Percentiles rank a stretch among this genome's conserved stretches.
Evolutionary conservation across 495 filamentous ascomycete genomes (phyloP).

Genomic region (Melanomma pulvis-pyrius): DNA sequence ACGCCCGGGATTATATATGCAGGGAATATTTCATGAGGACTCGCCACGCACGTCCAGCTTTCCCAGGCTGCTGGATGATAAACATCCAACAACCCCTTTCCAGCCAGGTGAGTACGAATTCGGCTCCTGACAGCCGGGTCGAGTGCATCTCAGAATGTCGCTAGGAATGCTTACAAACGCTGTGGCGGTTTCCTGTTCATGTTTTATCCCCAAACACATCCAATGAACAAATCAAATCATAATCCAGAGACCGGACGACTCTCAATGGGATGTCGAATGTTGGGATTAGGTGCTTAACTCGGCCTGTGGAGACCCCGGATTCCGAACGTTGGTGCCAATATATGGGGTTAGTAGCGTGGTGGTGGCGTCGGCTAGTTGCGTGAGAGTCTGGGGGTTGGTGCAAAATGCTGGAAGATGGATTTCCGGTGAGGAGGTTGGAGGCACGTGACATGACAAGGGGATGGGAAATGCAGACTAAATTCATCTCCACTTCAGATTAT

Average conservation of each 20-base stretch:
- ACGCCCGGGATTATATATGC: not conserved
- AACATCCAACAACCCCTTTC: slow-evolving; percentile 6
- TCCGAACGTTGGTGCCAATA: not conserved
- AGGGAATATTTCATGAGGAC: not conserved
- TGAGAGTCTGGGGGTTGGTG: slow-evolving; percentile 1
- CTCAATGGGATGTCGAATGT: not conserved
- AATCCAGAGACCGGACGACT: not conserved
- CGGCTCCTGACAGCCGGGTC: slow-evolving; percentile 8
- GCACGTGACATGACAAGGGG: not conserved
- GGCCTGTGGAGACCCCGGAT: slow-evolving; percentile 9
- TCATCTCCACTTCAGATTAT: too few relatives aligned
- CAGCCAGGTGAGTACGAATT: not conserved
- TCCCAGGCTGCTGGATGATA: slow-evolving; percentile 10
- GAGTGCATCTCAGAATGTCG: not conserved
- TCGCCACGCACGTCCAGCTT: not conserved
- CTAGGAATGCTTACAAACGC: slow-evolving; percentile 5
- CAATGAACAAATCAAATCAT: not conserved
- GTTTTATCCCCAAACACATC: not conserved
- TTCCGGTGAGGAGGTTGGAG: slow-evolving; percentile 4
- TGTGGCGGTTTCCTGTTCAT: not conserved
- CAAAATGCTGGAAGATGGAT: slow-evolving; percentile 10
- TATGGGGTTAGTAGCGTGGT: slow-evolving; percentile 11
- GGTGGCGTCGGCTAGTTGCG: not conserved
- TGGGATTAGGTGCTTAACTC: not conserved
- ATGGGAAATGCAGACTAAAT: not conserved